Evolutionary conservation across 2,329 filamentous ascomycete species (phyloP).

Genomic region (Sporothrix euskadiensis): DNA sequence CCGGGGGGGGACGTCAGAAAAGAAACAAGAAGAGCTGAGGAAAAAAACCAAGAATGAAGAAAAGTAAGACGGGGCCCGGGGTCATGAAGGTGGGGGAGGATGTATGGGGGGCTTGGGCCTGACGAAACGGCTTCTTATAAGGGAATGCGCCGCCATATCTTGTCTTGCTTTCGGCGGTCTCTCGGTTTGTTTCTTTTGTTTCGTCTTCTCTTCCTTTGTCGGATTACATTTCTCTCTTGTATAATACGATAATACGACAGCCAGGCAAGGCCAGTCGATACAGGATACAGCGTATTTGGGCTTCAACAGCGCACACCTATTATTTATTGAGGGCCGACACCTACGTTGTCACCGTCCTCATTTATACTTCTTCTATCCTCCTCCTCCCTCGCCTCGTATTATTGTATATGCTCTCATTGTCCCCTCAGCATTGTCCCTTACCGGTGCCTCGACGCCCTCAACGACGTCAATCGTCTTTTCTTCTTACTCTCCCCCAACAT

Average conservation of each 20-base stretch:
- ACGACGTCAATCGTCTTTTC: not conserved
- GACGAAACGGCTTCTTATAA: not conserved
- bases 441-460: not conserved
- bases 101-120: not conserved
- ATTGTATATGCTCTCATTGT: not conserved
- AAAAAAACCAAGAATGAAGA: not conserved
- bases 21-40: not conserved
- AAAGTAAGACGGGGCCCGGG: not conserved
- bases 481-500: not conserved
- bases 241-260: no score
- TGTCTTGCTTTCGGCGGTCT: not conserved
- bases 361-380: not conserved
- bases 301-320: conserved; percentile 14
- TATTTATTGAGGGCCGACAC: not conserved
- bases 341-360: not conserved
- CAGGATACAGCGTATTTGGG: not conserved
- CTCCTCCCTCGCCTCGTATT: not conserved
- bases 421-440: not conserved
- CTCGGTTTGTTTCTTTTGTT: not conserved
- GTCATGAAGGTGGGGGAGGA: not conserved
- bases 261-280: not conserved
- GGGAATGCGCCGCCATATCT: not conserved
- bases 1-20: not conserved
- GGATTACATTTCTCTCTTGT: not conserved
- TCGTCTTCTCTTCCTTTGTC: not conserved